Base-by-base conservation (phyloP, 2,329 filamentous ascomycete genomes). In the Alternaria gaisen region DNA sequence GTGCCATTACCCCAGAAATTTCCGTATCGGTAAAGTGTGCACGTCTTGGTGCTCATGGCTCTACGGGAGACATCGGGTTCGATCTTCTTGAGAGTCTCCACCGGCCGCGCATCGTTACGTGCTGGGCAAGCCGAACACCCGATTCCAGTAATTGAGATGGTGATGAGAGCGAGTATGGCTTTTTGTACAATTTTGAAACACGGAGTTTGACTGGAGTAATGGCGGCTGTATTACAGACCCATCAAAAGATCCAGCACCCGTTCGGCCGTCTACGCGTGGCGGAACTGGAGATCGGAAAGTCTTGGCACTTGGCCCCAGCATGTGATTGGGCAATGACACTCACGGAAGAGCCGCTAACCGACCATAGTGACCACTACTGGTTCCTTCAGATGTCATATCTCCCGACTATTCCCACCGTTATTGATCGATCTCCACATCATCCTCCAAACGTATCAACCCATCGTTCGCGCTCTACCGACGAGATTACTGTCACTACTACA, bases 321-420 rank as follows among this genome's bases (percentile, higher is more conserved):
- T 67, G 57, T 60, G 48, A 60, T 69, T 67, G 63, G 64, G 59
- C 38, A 60, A 56, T 50, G 48, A 58, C 26, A 53, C 58, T 12
- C 32, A 16, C 66, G 64, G 57, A 67, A 62, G 58, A 61, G 64
- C 64, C 66, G 56, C 58, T 69, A 67, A 60, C 68, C 66, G 58
- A 44, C 53, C 56, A 63, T 46, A 38, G 46, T 50, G 30, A 41
- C 59, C 52, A 63, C 53, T 36, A 53, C 53, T 46, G 61, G 52
- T 41, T 53, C 57, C 57, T 59, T 59, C 54, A 63, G 48, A 58
- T 61, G 66, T 61, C 61, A 66, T 60, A 61, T 63, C 60, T 44
- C 50, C 60, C 61, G 62, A 58, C 43, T 46, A 18, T 60, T 32
- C 47, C 63, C 61, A 57, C 61, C 44, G 44, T 48, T 56, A 40